These are phyloP conservation scores for Fragaria iinumae DNA, from an alignment of 306 rosid species.

Conservation along the genomic window DNA sequence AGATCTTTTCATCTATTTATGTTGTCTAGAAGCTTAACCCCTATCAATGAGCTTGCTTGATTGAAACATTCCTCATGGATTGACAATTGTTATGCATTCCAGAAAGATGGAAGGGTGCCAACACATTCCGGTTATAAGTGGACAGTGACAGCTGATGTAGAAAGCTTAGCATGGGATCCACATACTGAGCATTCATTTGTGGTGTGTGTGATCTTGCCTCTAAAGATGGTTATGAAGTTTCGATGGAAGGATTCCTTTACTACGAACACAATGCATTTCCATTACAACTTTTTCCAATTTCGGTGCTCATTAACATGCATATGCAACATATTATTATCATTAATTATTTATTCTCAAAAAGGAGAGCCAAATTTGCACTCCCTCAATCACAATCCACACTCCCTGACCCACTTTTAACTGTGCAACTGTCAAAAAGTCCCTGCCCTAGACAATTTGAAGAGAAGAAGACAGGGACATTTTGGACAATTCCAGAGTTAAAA, in stretches of 20 bases:
- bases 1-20: slow-evolving; percentile 1
- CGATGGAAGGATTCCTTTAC: too few species aligned
- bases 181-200: slow-evolving; percentile 72
- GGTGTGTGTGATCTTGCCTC: slow-evolving; percentile 51
- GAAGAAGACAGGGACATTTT: too few species aligned
- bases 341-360: too few species aligned
- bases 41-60: neutral
- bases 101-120: slow-evolving; percentile 86
- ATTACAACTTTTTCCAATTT: neutral
- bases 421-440: too few species aligned
- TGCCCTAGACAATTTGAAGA: too few species aligned
- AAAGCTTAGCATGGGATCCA: slow-evolving; percentile 96
- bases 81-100: slow-evolving; percentile 35
- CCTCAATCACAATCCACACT: too few species aligned
- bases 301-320: neutral
- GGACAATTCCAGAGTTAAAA: too few species aligned
- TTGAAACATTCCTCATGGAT: slow-evolving; percentile 8
- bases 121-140: slow-evolving; percentile 83
- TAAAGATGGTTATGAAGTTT: neutral
- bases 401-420: too few species aligned
- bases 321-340: neutral
- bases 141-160: slow-evolving; percentile 78
- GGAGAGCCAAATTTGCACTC: too few species aligned
- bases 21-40: neutral
- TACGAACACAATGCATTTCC: neutral